Evolutionary conservation across 2,329 filamentous ascomycete genomes (phyloP), one percentile per base, ranked within the genome.

Genomic region (Rachicladosporium sp.): DNA sequence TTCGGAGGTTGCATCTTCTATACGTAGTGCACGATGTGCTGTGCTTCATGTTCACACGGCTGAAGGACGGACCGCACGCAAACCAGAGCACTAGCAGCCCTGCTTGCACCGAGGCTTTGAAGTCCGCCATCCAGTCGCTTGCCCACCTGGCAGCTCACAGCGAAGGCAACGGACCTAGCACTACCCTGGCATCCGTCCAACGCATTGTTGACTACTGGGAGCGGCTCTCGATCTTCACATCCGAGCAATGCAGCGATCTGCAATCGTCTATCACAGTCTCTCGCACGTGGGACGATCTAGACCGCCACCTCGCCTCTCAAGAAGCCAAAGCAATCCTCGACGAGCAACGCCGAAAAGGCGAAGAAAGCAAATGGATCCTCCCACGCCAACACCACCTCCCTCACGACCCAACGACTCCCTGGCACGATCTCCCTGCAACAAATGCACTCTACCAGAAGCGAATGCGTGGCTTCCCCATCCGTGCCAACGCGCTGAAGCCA

Each of bases 401-500:
- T 23, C 43, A 49, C 37, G 47, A 55, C 11, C 49, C 48, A 10
- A 41, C 43, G 13, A 49, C 53, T 10, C 46, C 50, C 3, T 57
- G 54, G 54, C 49, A 56, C 37, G 50, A 50, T 19, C 51, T 58
- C 9, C 55, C 55, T 4, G 55, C 55, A 6, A 49, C 51, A 4
- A 58, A 58, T 33, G 54, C 49, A 1, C 41, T 58, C 11, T 50
- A 51, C 35, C 47, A 49, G 44, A 36, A 55, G 46, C 11, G 40
- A 3, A 35, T 31, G 13, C 47, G 49, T 13, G 53, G 54, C 33
- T 52, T 47, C 35, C 53, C 54, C 9, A 38, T 58, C 6, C 49
- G 42, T 15, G 48, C 53, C 8, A 38, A 40, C 12, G 51, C 46
- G 3, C 37, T 58, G 5, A 54, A 54, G 2, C 27, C 31, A 10